Conservation (phyloP, 805 yeast genomes). For the Saccharomycopsis fodiens region DNA sequence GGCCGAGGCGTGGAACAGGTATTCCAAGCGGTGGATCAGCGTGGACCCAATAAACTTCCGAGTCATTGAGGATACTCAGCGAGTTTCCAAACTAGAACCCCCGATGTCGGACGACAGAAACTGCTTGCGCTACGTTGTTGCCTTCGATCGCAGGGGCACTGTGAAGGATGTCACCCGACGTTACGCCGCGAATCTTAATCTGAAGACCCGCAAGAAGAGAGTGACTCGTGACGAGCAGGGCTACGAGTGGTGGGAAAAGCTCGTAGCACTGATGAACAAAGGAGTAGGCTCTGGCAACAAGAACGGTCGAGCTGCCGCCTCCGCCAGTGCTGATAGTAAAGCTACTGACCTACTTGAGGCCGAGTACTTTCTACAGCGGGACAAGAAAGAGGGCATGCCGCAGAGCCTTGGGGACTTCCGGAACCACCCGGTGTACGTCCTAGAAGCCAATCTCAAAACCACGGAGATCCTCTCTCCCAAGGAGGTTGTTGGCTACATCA, state of each 20-base stretch:
- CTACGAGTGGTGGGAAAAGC: conserved; percentile 49
- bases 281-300: conserved; percentile 23
- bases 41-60: conserved; percentile 70
- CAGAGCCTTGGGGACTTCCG: conserved; percentile 73
- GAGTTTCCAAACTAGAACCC: conserved; percentile 63
- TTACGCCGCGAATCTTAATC: conserved; percentile 62
- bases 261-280: conserved; percentile 29
- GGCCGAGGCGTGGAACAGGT: conserved; percentile 90
- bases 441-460: conserved; percentile 64
- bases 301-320: conserved; percentile 26
- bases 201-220: conserved; percentile 68
- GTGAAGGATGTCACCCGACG: conserved; percentile 81
- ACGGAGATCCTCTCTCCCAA: conserved; percentile 68
- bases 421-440: conserved; percentile 78
- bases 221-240: conserved; percentile 54
- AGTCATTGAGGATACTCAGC: conserved; percentile 52
- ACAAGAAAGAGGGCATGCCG: conserved; percentile 80
- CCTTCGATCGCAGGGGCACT: conserved; percentile 57
- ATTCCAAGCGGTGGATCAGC: conserved; percentile 68
- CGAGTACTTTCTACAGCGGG: conserved; percentile 52
- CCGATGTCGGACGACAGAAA: conserved; percentile 52
- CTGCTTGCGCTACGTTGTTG: conserved; percentile 66
- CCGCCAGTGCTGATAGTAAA: conserved; percentile 25
- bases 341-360: conserved; percentile 51
- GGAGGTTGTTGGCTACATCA: conserved; percentile 67